Evolutionary conservation across 257 asterid genomes (phyloP).

Genomic region (Nicotiana paniculata): DNA sequence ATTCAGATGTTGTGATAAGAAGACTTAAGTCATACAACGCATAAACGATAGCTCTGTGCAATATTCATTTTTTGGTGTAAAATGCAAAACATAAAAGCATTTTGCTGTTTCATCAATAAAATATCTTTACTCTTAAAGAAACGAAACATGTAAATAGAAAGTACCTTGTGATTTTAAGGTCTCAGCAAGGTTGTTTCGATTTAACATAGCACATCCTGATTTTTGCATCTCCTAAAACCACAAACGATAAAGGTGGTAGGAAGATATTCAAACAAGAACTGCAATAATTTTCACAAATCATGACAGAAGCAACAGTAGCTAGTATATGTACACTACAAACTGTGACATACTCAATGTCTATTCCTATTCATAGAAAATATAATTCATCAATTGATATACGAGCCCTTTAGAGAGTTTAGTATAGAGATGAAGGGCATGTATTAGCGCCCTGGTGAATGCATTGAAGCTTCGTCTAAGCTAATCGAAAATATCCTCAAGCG

Average conservation of each 20-base stretch:
- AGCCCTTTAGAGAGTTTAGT: neutral
- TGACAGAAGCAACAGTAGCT: neutral
- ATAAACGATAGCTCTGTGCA: neutral
- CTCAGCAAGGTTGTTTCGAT: constrained; percentile 57
- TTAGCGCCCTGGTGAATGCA: neutral
- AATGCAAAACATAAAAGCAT: neutral
- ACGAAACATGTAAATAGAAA: neutral
- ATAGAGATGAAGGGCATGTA: neutral
- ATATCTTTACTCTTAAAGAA: neutral
- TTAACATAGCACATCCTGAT: constrained; percentile 49
- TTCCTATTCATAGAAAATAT: neutral
- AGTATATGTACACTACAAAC: neutral
- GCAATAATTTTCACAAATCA: neutral
- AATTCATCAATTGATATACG: neutral
- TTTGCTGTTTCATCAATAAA: neutral
- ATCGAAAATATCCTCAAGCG: neutral
- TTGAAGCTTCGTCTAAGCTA: neutral
- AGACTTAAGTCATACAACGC: neutral
- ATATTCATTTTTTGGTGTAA: neutral
- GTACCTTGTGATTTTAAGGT: constrained; percentile 74
- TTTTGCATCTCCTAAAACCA: constrained; percentile 61
- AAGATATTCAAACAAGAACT: neutral
- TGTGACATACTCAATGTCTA: neutral
- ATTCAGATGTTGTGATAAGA: neutral
- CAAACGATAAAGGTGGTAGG: neutral